These are phyloP conservation scores for Trichophaea hybrida DNA, from an alignment of 2,329 filamentous ascomycete species.

Conservation along the genomic window DNA sequence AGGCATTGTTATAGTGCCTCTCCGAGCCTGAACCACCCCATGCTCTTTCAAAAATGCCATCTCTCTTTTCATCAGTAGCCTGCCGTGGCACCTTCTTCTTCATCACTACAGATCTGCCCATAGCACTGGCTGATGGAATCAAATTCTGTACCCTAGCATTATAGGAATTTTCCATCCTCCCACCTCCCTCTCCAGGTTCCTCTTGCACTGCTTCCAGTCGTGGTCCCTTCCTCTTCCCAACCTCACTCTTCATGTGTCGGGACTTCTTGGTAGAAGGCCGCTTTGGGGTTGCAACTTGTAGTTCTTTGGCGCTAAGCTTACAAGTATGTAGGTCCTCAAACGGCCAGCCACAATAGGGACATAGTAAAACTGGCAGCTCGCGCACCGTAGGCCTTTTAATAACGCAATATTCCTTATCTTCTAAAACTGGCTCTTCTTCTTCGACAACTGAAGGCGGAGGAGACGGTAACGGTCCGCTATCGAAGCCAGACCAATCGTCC, in stretches of 20 bases:
- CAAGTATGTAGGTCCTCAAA: background rate
- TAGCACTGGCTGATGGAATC: no score
- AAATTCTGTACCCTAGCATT: no score
- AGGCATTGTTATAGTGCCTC: no score
- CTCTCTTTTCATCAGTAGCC: no score
- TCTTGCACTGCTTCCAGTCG: background rate
- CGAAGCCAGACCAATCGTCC: no score
- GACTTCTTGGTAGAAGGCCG: background rate
- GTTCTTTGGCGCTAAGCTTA: background rate
- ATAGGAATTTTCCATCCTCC: no score
- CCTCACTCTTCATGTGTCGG: background rate
- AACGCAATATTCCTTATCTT: background rate
- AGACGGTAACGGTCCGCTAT: background rate
- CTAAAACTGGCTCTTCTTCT: background rate
- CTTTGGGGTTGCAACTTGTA: background rate
- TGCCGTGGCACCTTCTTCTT: no score
- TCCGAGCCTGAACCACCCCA: no score
- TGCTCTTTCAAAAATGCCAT: no score
- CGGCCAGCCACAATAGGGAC: background rate
- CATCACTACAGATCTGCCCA: no score
- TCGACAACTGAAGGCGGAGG: background rate
- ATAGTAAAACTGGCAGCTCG: background rate
- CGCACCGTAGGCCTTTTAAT: background rate
- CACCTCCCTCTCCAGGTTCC: background rate
- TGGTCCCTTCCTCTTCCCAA: background rate